Base-by-base conservation (phyloP, 805 yeast species). In the Metschnikowia shivogae region DNA sequence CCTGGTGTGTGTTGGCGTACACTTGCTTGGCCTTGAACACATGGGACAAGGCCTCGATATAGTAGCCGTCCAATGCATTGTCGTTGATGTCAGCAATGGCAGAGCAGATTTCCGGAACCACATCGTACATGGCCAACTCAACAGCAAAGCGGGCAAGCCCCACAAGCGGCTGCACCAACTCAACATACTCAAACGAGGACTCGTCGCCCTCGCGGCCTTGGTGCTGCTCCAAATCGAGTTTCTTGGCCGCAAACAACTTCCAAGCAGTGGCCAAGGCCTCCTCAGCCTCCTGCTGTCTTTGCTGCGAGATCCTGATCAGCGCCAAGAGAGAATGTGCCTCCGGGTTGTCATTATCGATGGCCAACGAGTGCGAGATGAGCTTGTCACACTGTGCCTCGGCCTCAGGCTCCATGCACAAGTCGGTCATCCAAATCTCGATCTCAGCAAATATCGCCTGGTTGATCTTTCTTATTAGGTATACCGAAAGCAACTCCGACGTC, bases 351-450 rank as follows among this genome's bases (percentile, higher is more conserved):
- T 70, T 70, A 50, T 84, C 85, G 29, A 86, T 64, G 42, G 77
- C 65, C 57, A 88, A 64, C 1, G 95, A 81, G 53, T 77, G 78
- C 9, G 76, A 64, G 44, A 90, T 83, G 52, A 87, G 72, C 44
- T 73, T 73, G 55, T 89, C 86, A 67, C 98, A 93, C 62, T 80
- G 76, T 7, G 62, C 19, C 65, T 93, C 98, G 2, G 98, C 98
- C 53, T 84, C 82, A 3, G 81, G 81, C 57, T 88, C 95, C 96
- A 90, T 89, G 70, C 98, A 90, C 52, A 90, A 70, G 69, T 92
- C 97, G 1, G 98, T 92, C 97, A 89, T 88, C 96, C 96, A 90
- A 46, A 88, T 85, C 65, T 92, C 99, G 58, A 93, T 86, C 69
- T 84, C 77, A 6, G 96, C 83, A 54, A 92, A 82, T 24, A 88